Conservation (phyloP, 345 rosid genomes). For the Psidium friedrichsthalianum region DNA sequence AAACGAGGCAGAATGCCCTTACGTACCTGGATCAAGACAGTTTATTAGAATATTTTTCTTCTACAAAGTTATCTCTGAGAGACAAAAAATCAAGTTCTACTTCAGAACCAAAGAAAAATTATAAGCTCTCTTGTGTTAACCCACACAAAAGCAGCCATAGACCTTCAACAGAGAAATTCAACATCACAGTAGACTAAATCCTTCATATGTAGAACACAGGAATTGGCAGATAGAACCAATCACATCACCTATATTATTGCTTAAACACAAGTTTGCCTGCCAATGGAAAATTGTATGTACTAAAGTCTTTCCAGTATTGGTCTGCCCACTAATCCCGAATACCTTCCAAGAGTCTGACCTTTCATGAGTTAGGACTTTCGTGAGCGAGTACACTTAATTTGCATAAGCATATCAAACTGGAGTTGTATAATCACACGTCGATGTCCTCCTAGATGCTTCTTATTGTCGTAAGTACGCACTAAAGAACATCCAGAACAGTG, state of each 20-base stretch:
- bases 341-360: neutral
- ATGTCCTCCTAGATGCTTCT: neutral
- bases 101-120: neutral
- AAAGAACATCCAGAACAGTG: neutral
- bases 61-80: neutral
- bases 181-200: neutral
- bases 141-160: neutral
- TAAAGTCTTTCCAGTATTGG: neutral
- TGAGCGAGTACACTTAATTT: neutral
- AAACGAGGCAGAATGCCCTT: conserved; percentile 83
- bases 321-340: neutral
- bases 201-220: neutral
- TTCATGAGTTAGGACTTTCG: neutral
- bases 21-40: conserved; percentile 32
- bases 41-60: neutral
- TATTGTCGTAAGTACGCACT: neutral
- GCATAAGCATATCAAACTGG: neutral
- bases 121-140: neutral
- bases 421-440: neutral
- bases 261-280: neutral
- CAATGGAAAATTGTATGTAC: neutral
- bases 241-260: neutral
- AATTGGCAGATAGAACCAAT: neutral
- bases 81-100: neutral
- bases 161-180: neutral